Evolutionary conservation across 371 early-diverging fungal species (phyloP).

Genomic region (Modicella reniformis): DNA sequence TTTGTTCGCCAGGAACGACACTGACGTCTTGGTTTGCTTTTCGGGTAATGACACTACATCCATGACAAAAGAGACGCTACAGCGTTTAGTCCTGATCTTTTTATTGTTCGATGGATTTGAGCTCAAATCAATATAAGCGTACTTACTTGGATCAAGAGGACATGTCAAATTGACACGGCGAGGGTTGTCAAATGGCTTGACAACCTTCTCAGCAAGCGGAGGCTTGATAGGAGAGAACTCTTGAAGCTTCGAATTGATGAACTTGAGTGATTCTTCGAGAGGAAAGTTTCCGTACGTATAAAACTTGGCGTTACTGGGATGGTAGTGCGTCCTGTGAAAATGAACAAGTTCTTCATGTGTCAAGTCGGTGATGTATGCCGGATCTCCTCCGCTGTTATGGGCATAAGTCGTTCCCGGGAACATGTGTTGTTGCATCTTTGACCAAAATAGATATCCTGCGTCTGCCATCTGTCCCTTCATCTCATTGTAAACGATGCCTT

Average conservation of each 20-base stretch:
- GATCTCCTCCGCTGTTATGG: slow-evolving; percentile 91
- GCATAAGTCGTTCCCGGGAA: slow-evolving; percentile 87
- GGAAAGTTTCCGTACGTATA: slow-evolving; percentile 91
- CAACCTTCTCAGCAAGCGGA: slow-evolving; percentile 58
- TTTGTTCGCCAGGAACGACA: slow-evolving; percentile 85
- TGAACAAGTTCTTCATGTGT: slow-evolving; percentile 82
- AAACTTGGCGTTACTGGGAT: slow-evolving; percentile 90
- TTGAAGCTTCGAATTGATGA: slow-evolving; percentile 70
- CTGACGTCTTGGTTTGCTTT: slow-evolving; percentile 80
- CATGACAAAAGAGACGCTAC: not conserved
- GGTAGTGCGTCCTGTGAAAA: slow-evolving; percentile 88
- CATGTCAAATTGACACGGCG: slow-evolving; percentile 64
- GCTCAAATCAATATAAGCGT: not conserved
- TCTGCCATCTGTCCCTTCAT: slow-evolving; percentile 94
- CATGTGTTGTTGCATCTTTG: slow-evolving; percentile 82
- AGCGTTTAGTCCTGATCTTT: not conserved
- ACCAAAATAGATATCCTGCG: slow-evolving; percentile 79
- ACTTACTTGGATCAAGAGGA: slow-evolving; percentile 82
- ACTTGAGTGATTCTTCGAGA: slow-evolving; percentile 76
- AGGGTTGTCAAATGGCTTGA: slow-evolving; percentile 62
- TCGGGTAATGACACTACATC: slow-evolving; percentile 76
- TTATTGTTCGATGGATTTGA: too few relatives aligned
- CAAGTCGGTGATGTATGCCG: slow-evolving; percentile 85
- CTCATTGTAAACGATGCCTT: slow-evolving; percentile 97
- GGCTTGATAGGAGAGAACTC: slow-evolving; percentile 40